Percentiles rank a stretch among this genome's conserved stretches.
phyloP scores from a whole-genome alignment of 2,329 filamentous ascomycete species.

The Cryphonectria naterciae region DNA sequence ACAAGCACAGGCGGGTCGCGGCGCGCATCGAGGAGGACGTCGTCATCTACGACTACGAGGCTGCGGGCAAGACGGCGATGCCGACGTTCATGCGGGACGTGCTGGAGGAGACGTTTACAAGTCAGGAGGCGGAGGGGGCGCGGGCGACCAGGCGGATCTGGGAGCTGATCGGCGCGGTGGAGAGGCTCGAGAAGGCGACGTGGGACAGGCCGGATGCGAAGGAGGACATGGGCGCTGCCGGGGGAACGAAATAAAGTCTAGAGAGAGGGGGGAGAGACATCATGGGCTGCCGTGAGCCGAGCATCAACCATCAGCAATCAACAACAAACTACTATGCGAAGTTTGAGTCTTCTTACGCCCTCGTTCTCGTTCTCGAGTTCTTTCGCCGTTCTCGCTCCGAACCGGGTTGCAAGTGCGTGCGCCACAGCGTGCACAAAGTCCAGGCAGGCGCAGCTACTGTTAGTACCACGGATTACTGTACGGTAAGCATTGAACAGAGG shows the following conservation, averaged over 20 bases:
- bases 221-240: slow-evolving; percentile 65
- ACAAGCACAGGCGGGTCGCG: slow-evolving; percentile 71
- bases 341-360: no score
- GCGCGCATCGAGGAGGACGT: slow-evolving; percentile 79
- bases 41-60: slow-evolving; percentile 70
- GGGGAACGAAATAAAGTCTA: slow-evolving; percentile 10
- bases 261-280: neutral
- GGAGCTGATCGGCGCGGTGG: slow-evolving; percentile 61
- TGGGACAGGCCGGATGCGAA: slow-evolving; percentile 75
- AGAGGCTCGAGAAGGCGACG: slow-evolving; percentile 68
- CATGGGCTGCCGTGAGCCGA: neutral
- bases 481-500: neutral
- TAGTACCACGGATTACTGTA: neutral
- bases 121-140: slow-evolving; percentile 60
- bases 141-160: slow-evolving; percentile 57
- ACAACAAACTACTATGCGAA: neutral
- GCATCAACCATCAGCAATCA: neutral
- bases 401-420: neutral
- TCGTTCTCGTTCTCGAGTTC: no score
- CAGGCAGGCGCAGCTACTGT: no score
- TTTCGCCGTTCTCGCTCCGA: neutral
- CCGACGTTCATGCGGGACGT: slow-evolving; percentile 46
- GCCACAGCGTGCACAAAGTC: neutral
- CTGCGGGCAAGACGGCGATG: slow-evolving; percentile 43
- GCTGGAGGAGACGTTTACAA: slow-evolving; percentile 41